Percentiles rank a stretch among this genome's conserved stretches.
Conservation (phyloP, 192 early-diverging fungal genomes). For the Dissophora ornata region DNA sequence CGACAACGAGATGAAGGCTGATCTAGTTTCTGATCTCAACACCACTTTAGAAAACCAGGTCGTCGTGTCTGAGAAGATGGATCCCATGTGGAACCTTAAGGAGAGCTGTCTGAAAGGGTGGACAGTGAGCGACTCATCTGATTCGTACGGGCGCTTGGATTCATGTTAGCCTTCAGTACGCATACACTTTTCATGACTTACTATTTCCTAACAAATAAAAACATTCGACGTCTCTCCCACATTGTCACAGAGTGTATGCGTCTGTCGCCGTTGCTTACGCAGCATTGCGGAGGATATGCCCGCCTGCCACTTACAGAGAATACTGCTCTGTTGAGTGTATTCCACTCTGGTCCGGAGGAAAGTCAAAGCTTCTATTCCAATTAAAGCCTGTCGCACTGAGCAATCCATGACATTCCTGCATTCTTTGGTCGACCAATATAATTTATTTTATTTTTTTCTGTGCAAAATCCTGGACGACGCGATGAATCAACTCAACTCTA, state of each 20-base stretch:
- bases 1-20: neutral
- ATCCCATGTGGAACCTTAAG: slow-evolving; percentile 7
- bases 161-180: too few relatives aligned
- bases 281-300: too few relatives aligned
- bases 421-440: neutral
- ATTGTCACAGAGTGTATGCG: too few relatives aligned
- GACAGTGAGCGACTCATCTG: neutral
- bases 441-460: too few relatives aligned
- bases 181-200: too few relatives aligned
- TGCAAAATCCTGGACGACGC: slow-evolving; percentile 3
- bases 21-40: neutral
- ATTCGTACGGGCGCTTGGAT: neutral
- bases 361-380: too few relatives aligned
- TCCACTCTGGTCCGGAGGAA: too few relatives aligned
- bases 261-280: too few relatives aligned
- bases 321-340: too few relatives aligned
- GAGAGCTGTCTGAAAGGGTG: slow-evolving; percentile 8
- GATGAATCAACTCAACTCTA: neutral
- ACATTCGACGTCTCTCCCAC: too few relatives aligned
- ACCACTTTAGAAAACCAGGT: neutral
- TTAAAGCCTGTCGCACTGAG: neutral
- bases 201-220: too few relatives aligned
- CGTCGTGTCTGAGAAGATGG: neutral
- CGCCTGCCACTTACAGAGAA: too few relatives aligned
- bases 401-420: neutral